Evolutionary conservation across 371 early-diverging fungal species (phyloP).

Genomic region (Batrachochytrium dendrobatidis): DNA sequence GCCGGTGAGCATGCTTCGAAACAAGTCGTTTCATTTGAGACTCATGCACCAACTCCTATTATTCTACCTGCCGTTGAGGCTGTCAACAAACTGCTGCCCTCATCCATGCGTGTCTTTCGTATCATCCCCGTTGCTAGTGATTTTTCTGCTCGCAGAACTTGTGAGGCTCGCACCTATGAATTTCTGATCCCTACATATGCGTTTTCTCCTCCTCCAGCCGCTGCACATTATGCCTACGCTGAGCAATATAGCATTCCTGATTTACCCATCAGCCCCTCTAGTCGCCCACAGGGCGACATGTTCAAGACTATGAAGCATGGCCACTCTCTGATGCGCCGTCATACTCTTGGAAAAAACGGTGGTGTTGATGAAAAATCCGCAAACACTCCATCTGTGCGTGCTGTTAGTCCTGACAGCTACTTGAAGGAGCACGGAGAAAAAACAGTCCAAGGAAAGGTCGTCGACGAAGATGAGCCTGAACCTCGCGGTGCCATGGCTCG

Average conservation of each 20-base stretch:
- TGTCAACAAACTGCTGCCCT: constrained; percentile 27
- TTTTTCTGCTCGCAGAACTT: constrained; percentile 34
- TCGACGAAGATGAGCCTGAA: no score
- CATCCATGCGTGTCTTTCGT: constrained; percentile 25
- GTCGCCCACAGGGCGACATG: constrained; percentile 21
- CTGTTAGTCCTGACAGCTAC: no score
- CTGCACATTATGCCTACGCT: constrained; percentile 28
- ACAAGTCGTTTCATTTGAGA: constrained; percentile 35
- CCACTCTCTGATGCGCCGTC: constrained; percentile 11
- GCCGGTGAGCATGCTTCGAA: constrained; percentile 38
- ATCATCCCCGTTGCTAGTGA: constrained; percentile 18
- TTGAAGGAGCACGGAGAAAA: no score
- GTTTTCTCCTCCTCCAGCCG: constrained; percentile 30
- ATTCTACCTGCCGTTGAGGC: constrained; percentile 19
- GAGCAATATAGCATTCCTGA: constrained; percentile 12
- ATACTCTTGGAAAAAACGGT: constrained; percentile 4
- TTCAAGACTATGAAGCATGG: constrained; percentile 31
- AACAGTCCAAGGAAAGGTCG: no score
- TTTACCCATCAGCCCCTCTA: not conserved
- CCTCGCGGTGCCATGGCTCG: no score
- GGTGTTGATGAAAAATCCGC: no score
- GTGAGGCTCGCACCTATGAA: constrained; percentile 37
- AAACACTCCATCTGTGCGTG: no score
- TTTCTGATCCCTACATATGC: constrained; percentile 37
- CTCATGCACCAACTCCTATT: constrained; percentile 2